Percentiles rank a stretch among this genome's conserved stretches.
Conservation (phyloP, 2,329 filamentous ascomycete species). For the Seiridium cupressi region DNA sequence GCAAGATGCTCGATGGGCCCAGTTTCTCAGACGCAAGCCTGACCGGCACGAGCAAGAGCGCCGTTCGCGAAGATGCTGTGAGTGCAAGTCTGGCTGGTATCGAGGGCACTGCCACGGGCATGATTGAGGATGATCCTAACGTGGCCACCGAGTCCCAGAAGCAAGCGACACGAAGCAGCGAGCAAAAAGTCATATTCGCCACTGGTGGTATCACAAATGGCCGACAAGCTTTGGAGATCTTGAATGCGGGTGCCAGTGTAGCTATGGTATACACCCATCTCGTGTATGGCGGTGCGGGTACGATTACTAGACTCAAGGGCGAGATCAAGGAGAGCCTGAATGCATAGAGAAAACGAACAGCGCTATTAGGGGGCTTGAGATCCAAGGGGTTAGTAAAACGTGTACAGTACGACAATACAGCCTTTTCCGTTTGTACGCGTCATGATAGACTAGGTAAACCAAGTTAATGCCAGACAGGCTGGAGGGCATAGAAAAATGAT, state of each 20-base stretch:
- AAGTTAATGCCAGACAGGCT: too few species aligned
- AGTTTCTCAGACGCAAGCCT: conserved; percentile 33
- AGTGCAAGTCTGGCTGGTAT: conserved; percentile 31
- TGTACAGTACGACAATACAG: conserved; percentile 1
- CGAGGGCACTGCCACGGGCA: conserved; percentile 29
- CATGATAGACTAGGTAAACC: too few species aligned
- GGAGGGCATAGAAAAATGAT: too few species aligned
- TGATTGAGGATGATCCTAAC: conserved; percentile 21
- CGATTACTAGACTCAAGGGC: conserved; percentile 62
- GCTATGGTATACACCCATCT: conserved; percentile 87
- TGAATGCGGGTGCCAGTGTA: conserved; percentile 86
- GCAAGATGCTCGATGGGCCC: conserved; percentile 61
- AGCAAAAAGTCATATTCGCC: conserved; percentile 83
- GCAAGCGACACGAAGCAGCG: conserved; percentile 75
- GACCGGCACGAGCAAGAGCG: conserved; percentile 1
- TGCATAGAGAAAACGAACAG: not conserved
- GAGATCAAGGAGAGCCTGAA: conserved; percentile 51
- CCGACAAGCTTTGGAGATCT: conserved; percentile 73
- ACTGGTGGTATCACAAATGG: conserved; percentile 92
- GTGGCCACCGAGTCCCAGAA: conserved; percentile 62
- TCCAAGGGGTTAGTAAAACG: not conserved
- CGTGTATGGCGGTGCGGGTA: conserved; percentile 64
- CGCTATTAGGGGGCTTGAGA: too few species aligned
- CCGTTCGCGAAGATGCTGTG: conserved; percentile 26
- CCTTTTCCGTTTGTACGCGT: not conserved